A percentile compares a stretch with the other conserved stretches of the same genome.
Conservation (phyloP, 148 eudicot species). For the Selenicereus undatus region DNA sequence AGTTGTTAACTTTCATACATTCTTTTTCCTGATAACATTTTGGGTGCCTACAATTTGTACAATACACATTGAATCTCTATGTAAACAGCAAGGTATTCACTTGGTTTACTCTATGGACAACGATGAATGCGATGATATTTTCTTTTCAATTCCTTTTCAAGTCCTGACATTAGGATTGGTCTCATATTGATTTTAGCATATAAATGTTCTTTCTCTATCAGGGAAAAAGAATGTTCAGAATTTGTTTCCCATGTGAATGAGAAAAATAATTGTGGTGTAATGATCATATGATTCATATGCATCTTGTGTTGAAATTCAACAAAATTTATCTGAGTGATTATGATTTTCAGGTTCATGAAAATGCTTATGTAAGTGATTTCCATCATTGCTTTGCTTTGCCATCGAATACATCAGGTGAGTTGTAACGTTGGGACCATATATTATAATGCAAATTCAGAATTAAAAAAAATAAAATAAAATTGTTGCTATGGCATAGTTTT, state of each 20-base stretch:
- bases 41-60: neutral
- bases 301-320: slow-evolving; percentile 10
- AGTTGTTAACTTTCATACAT: neutral
- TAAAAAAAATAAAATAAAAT: neutral
- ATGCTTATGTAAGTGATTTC: slow-evolving; percentile 91
- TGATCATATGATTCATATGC: slow-evolving; percentile 8
- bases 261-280: neutral
- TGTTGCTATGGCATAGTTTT: neutral
- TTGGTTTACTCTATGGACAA: neutral
- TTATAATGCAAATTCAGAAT: slow-evolving; percentile 1
- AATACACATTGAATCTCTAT: neutral
- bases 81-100: neutral
- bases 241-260: neutral
- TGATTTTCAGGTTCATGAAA: slow-evolving; percentile 82
- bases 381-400: slow-evolving; percentile 92
- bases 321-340: slow-evolving; percentile 12
- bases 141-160: neutral
- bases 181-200: neutral
- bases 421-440: neutral
- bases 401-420: slow-evolving; percentile 77
- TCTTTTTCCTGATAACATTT: neutral
- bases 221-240: neutral
- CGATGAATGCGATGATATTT: neutral
- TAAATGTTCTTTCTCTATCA: neutral
- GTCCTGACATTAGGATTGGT: neutral